A percentile compares a stretch with the other conserved stretches of the same genome.
These are phyloP conservation scores for Neolentinus lepideus DNA, from an alignment of 1,284 basidiomycete genomes.

Conservation along the genomic window DNA sequence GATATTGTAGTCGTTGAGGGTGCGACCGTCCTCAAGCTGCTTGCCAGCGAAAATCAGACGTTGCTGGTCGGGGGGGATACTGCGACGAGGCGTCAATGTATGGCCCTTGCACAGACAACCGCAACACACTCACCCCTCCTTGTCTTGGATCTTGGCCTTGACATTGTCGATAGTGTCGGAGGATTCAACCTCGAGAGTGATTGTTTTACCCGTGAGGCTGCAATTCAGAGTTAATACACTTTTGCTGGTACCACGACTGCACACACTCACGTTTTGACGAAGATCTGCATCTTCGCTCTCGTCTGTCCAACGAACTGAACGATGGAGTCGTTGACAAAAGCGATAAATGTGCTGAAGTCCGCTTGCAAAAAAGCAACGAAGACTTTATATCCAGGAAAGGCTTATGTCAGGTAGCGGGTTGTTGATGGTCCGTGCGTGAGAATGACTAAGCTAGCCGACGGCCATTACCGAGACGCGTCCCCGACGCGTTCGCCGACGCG, in stretches of 20 bases:
- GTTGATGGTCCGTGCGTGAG: constrained; percentile 40
- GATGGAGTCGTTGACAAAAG: constrained; percentile 85
- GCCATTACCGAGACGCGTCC: constrained; percentile 15
- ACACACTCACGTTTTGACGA: constrained; percentile 79
- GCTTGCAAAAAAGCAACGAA: background rate
- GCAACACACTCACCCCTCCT: constrained; percentile 65
- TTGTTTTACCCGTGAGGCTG: constrained; percentile 98
- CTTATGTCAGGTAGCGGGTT: constrained; percentile 16
- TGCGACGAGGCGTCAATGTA: constrained; percentile 20
- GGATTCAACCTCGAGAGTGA: constrained; percentile 96
- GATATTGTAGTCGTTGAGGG: constrained; percentile 89
- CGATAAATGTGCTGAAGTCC: background rate
- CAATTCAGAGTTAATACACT: constrained; percentile 10
- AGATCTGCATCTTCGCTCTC: constrained; percentile 84
- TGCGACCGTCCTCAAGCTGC: constrained; percentile 93
- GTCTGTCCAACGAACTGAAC: constrained; percentile 80
- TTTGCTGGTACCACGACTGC: background rate
- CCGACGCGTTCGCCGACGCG: constrained; percentile 1
- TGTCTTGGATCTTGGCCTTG: constrained; percentile 94
- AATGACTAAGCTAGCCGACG: constrained; percentile 10
- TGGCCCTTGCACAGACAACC: background rate
- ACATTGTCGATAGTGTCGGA: constrained; percentile 98
- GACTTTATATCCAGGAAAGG: constrained; percentile 7
- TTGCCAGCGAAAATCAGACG: constrained; percentile 98
- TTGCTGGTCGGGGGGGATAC: constrained; percentile 94